Percentiles rank a stretch among this genome's conserved stretches.
Evolutionary conservation across 495 filamentous ascomycete species (phyloP).

Genomic region (Daldinia vernicosa): DNA sequence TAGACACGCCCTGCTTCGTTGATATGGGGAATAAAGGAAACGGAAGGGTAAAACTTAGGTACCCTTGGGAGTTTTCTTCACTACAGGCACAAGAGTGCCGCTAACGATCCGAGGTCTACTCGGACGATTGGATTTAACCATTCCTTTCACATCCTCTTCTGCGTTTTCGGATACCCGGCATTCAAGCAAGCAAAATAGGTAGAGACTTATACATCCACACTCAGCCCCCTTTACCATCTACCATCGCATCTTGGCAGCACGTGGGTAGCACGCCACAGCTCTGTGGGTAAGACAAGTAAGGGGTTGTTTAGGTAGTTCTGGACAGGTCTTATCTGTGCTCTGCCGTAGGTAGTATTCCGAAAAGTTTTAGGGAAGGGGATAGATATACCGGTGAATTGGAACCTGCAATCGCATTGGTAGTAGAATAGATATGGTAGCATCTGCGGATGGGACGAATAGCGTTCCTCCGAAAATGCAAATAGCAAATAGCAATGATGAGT

Average conservation of each 20-base stretch:
- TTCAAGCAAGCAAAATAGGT: conserved; percentile 4
- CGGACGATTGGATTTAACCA: conserved; percentile 9
- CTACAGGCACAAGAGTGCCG: neutral
- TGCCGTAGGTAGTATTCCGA: conserved; percentile 1
- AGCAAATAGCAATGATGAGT: conserved; percentile 21
- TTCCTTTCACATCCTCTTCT: conserved; percentile 18
- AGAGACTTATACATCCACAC: neutral
- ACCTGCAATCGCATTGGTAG: neutral
- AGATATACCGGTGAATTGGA: neutral
- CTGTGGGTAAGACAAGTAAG: neutral
- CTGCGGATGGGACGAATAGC: conserved; percentile 18
- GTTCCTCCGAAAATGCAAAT: conserved; percentile 6
- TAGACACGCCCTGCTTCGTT: conserved; percentile 10
- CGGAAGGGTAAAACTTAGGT: neutral
- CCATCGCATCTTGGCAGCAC: neutral
- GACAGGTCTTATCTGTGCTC: conserved; percentile 4
- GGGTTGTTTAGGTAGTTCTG: neutral
- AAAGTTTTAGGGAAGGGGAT: conserved; percentile 3
- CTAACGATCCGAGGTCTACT: conserved; percentile 8
- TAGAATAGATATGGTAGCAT: conserved; percentile 22
- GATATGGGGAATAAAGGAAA: conserved; percentile 6
- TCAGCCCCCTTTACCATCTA: neutral
- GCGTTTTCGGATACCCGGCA: conserved; percentile 6
- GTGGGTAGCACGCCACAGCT: neutral
- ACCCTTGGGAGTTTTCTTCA: conserved; percentile 1